Evolutionary conservation across 73 alveolate species (phyloP).

Genomic region (Tetrahymena borealis): DNA sequence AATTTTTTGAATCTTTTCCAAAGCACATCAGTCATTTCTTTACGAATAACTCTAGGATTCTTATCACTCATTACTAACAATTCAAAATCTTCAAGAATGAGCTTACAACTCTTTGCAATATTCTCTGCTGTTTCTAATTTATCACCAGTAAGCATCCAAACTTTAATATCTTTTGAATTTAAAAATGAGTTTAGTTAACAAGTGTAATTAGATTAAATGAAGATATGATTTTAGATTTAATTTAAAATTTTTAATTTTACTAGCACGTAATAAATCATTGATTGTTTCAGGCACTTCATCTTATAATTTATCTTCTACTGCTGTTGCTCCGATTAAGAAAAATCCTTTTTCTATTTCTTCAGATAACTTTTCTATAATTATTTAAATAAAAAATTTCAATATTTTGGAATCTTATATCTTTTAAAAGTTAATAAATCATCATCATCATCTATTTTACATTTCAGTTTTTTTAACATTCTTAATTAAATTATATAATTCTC

Average conservation of each 20-base stretch:
- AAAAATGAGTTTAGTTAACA: not conserved
- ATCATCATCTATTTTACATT: conserved; percentile 8
- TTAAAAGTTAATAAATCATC: conserved; percentile 15
- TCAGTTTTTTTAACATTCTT: conserved; percentile 3
- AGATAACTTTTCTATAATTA: conserved; percentile 3
- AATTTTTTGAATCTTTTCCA: conserved; percentile 3
- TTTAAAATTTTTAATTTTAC: not conserved
- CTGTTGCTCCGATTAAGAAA: conserved; percentile 53
- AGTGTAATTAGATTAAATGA: not conserved
- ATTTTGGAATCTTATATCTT: no score
- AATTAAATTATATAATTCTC: no score
- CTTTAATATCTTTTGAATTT: conserved; percentile 18
- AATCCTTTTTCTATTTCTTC: conserved; percentile 43
- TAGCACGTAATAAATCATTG: conserved; percentile 46
- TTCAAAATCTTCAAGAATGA: conserved; percentile 17
- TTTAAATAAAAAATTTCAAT: no score
- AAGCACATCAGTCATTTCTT: conserved; percentile 9
- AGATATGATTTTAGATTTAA: not conserved
- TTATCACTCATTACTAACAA: conserved; percentile 8
- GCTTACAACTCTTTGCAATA: conserved; percentile 52
- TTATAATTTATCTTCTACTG: conserved; percentile 64
- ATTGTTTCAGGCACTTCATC: conserved; percentile 81
- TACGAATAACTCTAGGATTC: conserved; percentile 14
- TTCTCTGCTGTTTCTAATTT: conserved; percentile 61
- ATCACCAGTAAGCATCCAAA: conserved; percentile 53